Base-by-base conservation (phyloP, 345 rosid genomes). In the Psidium friedrichsthalianum region DNA sequence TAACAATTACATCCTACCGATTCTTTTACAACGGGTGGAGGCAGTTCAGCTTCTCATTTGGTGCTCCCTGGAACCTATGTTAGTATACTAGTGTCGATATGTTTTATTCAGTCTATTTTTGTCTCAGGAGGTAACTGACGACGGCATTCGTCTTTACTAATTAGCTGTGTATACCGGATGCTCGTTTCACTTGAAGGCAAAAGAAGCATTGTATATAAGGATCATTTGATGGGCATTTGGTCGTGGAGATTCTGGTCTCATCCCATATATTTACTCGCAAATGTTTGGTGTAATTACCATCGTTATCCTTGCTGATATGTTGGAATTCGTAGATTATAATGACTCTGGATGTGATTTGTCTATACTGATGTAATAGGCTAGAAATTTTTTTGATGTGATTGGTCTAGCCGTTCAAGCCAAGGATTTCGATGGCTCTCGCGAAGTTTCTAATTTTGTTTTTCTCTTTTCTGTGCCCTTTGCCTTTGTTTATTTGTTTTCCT, bases 1-100 rank as follows among this genome's bases (percentile, higher is more conserved):
- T 93, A 91, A 69, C 78, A 69, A 64, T 1, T 69, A 94, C 94
- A 88, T 88, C 84, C 89, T 93, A 84, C 90, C 92, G 86, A 84
- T 78, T 86, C 89, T 89, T 90, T 87, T 87, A 78, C 89, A 54
- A 82, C 51, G 84, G 88, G 87, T 87, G 87, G 89, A 88, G 89
- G 89, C 86, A 49, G 85, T 88, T 85, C 85, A 24, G 61, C 47
- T 69, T 69, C 78, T 81, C 54, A 81, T 47, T 24, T 47, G 83
- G 27, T 18, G 78, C 78, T 64, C 78, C 78, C 2, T 64, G 78
- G 78, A 69, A 69, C 20, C 47, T 69, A 69, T 69, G 78, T 69
- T 69, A 69, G 78, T 69, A 69, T 69, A 4, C 11, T 32, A 69
- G 78, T 69, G 78, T 69, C 47, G 24, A 69, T 69, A 69, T 69